Evolutionary conservation across 495 filamentous ascomycete genomes (phyloP).

Genomic region (Talaromyces adpressus): DNA sequence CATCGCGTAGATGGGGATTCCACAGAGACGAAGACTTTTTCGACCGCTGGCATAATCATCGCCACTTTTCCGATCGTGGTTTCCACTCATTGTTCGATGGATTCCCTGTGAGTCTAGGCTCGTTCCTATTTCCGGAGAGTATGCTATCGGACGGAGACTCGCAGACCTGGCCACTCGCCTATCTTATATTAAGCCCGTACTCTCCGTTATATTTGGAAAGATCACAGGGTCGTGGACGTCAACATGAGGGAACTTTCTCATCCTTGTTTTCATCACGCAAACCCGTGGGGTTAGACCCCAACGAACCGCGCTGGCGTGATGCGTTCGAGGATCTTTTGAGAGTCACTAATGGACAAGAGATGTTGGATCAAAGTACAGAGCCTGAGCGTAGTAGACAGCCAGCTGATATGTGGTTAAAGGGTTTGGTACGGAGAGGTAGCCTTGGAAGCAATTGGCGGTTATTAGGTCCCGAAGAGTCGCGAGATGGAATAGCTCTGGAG

Average conservation of each 20-base stretch:
- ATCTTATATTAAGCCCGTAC: constrained; percentile 41
- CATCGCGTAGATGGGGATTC: background rate
- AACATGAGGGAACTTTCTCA: constrained; percentile 26
- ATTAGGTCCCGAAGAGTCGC: constrained; percentile 4
- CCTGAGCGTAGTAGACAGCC: constrained; percentile 18
- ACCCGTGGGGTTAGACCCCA: constrained; percentile 21
- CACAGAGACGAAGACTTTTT: constrained; percentile 4
- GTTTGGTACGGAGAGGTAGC: constrained; percentile 31
- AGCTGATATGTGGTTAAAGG: constrained; percentile 30
- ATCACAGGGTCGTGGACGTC: constrained; percentile 18
- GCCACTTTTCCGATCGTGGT: constrained; percentile 17
- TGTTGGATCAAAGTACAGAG: constrained; percentile 28
- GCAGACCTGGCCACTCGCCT: constrained; percentile 31
- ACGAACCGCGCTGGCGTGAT: constrained; percentile 41
- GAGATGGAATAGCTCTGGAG: constrained; percentile 22
- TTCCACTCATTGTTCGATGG: constrained; percentile 31
- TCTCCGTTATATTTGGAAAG: constrained; percentile 45
- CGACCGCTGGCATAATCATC: constrained; percentile 8
- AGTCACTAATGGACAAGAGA: constrained; percentile 39
- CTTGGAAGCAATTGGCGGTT: constrained; percentile 32
- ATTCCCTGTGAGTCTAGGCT: constrained; percentile 19
- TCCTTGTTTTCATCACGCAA: constrained; percentile 31
- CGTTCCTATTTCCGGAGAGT: constrained; percentile 23
- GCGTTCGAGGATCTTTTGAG: constrained; percentile 51
- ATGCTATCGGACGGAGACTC: constrained; percentile 24